Evolutionary conservation across 148 eudicot species (phyloP), one percentile per base, ranked within the genome.

Genomic region (Silene latifolia): DNA sequence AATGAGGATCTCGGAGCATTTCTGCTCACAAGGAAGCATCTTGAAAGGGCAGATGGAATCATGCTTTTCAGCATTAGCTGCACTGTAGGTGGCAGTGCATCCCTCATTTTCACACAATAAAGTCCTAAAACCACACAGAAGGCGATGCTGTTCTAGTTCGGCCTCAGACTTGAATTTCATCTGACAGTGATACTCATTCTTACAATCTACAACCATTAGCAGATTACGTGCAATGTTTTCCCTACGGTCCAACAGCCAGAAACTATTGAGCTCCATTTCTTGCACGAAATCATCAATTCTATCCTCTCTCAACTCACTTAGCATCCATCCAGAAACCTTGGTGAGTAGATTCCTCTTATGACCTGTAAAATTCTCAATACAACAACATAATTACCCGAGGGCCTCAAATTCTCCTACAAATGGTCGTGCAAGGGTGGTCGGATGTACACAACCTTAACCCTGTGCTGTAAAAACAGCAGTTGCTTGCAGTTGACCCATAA

Each of bases 1-100:
- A 86, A 92, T 76, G 69, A 95, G 79, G 51, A 62, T 59, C 48
- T 81, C 89, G 0, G 90, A 63, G 81, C 98, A 95, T 48, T 88
- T 84, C 83, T 95, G 98, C 83, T 95, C 98, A 80, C 98, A 95
- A 15, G 88, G 87, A 76, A 92, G 88, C 65, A 90, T 74, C 86
- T 90, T 92, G 73, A 95, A 95, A 51, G 96, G 98, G 69, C 98
- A 95, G 13, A 77, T 63, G 0, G 89, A 85, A 75, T 95, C 96
- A 65, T 95, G 98, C 57, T 84, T 60, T 61, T 85, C 90, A 65
- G 71, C 18, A 32, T 84, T 88, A 81, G 89, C 88, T 12, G 90
- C 93, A 83, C 93, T 89, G 79, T 89, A 90, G 12, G 82, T 78
- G 39, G 87, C 83, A 83, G 68, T 79, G 60, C 98, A 95, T 3